Evolutionary conservation across 2,329 filamentous ascomycete genomes (phyloP).

Genomic region (Biscogniauxia sp.): DNA sequence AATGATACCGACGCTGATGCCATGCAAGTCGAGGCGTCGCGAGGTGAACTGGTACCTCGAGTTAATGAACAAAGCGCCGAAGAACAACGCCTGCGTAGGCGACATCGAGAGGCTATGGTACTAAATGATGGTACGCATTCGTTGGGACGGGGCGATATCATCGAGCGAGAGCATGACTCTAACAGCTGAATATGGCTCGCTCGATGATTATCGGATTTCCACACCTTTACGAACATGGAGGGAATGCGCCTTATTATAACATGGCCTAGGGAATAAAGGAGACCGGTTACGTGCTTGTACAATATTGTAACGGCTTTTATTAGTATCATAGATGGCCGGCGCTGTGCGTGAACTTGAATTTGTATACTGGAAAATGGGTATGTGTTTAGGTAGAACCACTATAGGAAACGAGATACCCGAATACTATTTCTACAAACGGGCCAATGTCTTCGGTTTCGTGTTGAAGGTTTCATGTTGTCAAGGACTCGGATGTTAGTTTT

Average conservation of each 20-base stretch:
- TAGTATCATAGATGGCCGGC: background rate
- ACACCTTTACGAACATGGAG: background rate
- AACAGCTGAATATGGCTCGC: constrained; percentile 25
- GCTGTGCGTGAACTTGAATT: background rate
- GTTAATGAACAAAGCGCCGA: constrained; percentile 55
- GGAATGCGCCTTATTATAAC: background rate
- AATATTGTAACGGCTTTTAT: background rate
- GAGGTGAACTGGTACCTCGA: constrained; percentile 35
- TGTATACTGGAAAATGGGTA: background rate
- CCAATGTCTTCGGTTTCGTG: background rate
- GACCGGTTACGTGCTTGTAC: background rate
- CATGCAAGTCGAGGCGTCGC: constrained; percentile 29
- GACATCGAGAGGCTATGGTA: constrained; percentile 85
- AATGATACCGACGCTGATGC: constrained; percentile 30
- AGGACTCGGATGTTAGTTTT: too few species aligned
- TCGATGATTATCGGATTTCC: constrained; percentile 1
- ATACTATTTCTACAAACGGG: background rate
- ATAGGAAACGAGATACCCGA: background rate
- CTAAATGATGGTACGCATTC: constrained; percentile 81
- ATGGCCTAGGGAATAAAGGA: background rate
- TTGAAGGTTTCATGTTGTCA: background rate
- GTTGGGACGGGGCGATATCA: constrained; percentile 73
- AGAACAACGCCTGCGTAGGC: constrained; percentile 70
- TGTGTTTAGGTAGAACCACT: background rate
- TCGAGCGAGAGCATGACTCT: constrained; percentile 58